Conservation (phyloP, 495 filamentous ascomycete genomes). For the Daldinia loculata region DNA sequence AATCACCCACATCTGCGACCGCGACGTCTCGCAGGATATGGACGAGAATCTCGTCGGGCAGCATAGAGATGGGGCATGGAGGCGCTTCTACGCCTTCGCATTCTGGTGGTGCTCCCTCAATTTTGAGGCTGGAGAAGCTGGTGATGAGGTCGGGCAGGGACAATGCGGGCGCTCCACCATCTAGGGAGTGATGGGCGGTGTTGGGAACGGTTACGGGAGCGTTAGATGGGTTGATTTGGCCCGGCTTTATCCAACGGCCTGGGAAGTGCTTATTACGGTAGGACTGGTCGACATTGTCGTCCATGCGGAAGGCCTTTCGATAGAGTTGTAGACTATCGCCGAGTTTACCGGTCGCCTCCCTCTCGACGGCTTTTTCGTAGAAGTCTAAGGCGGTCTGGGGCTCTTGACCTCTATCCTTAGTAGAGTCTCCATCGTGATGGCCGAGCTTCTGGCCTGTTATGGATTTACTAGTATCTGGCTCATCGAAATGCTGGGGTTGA, state of each 20-base stretch:
- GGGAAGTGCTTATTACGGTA: conserved; percentile 94
- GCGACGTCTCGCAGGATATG: conserved; percentile 77
- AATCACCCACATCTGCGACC: conserved; percentile 77
- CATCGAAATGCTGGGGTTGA: conserved; percentile 51
- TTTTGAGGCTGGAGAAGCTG: conserved; percentile 72
- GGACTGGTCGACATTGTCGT: conserved; percentile 79
- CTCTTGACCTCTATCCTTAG: conserved; percentile 51
- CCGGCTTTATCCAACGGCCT: conserved; percentile 55
- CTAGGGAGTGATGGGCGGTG: conserved; percentile 65
- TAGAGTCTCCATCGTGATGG: conserved; percentile 22
- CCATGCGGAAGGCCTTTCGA: conserved; percentile 89
- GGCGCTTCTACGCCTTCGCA: conserved; percentile 72
- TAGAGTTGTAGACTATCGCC: conserved; percentile 92
- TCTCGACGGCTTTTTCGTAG: conserved; percentile 91
- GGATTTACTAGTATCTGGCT: conserved; percentile 33
- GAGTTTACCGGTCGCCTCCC: conserved; percentile 81
- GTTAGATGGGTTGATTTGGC: conserved; percentile 60
- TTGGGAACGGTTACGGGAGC: conserved; percentile 62
- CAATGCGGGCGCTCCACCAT: conserved; percentile 56
- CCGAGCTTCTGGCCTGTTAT: conserved; percentile 25
- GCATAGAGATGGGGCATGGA: conserved; percentile 77
- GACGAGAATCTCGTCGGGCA: conserved; percentile 85
- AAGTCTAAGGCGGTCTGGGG: conserved; percentile 87
- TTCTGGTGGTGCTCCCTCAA: conserved; percentile 61
- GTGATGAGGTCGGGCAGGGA: conserved; percentile 74